These are phyloP conservation scores for Mucor sp. DNA, from an alignment of 371 early-diverging fungal species.

Conservation along the genomic window DNA sequence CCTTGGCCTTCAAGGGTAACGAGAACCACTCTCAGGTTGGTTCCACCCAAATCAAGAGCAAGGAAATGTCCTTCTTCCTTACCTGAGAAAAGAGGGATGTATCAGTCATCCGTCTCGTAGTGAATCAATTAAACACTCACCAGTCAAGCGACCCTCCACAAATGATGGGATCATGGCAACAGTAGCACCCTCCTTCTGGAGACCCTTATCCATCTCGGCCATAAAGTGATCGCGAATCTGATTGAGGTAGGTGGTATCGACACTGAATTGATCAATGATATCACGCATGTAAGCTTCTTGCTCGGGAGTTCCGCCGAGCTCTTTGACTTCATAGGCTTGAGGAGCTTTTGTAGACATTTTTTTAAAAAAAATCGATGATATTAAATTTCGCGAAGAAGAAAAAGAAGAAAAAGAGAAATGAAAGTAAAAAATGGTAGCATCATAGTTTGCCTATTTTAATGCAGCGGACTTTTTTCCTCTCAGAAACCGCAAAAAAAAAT, in stretches of 20 bases:
- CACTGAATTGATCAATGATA: conserved; percentile 60
- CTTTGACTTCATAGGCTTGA: conserved; percentile 22
- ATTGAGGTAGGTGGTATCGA: conserved; percentile 58
- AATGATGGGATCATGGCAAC: conserved; percentile 83
- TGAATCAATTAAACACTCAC: conserved; percentile 15
- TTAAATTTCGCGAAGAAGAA: conserved; percentile 6
- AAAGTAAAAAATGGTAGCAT: background rate
- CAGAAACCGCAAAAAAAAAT: conserved; percentile 30
- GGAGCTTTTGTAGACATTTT: conserved; percentile 18
- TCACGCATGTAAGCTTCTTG: conserved; percentile 50
- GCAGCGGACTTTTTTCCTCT: conserved; percentile 35
- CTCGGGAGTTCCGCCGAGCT: conserved; percentile 46
- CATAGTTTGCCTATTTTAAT: conserved; percentile 10
- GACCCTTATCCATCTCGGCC: conserved; percentile 75
- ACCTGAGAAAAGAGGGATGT: conserved; percentile 5
- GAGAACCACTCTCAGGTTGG: conserved; percentile 90
- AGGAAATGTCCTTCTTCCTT: conserved; percentile 84
- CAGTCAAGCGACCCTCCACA: conserved; percentile 60
- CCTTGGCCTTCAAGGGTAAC: conserved; percentile 83
- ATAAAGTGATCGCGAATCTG: conserved; percentile 70
- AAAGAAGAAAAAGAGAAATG: conserved; percentile 7
- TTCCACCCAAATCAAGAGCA: conserved; percentile 95
- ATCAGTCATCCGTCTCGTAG: too few species aligned
- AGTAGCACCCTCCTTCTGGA: conserved; percentile 61
- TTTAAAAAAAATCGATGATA: background rate